Base-by-base conservation (phyloP, 2,329 filamentous ascomycete species). In the Exophiala viscosa region DNA sequence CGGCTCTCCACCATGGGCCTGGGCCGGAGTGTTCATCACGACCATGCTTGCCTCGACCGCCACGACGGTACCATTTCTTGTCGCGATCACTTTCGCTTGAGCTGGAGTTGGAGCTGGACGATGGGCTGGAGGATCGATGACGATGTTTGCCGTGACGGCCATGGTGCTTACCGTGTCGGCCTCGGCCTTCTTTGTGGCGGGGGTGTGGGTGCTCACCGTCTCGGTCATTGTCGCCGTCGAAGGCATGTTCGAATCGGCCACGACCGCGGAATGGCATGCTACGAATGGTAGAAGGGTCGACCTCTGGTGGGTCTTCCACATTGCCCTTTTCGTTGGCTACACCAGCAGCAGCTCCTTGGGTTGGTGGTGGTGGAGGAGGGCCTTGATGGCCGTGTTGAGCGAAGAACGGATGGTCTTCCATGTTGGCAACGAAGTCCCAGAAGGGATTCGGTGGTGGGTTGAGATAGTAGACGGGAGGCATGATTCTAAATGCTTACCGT, bases 381-480 rank as follows among this genome's bases (percentile, higher is more conserved):
- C 54, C 58, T 38, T 60, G 64, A 34, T 55, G 64, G 45, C 62
- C 65, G 46, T 69, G 66, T 56, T 66, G 67, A 47, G 65, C 64
- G 56, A 74, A 76, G 65, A 74, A 72, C 20, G 76, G 73, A 61
- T 78, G 72, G 18, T 70, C 65, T 59, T 81, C 77, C 10, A 82
- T 69, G 55, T 67, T 70, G 47, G 75, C 71, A 48, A 81, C 60
- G 54, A 77, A 78, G 64, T 82, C 77, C 79, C 79, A 81, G 64
- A 82, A 79, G 46, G 77, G 75, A 61, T 74, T 61, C 33, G 56
- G 59, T 28, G 58, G 59, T 15, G 60, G 51, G 50, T 63, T 65
- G 48, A 79, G 73, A 64, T 79, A 76, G 52, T 73, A 71, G 54
- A 80, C 68, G 59, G 76, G 76, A 63, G 78, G 73, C 78, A 81